Percentiles rank a stretch among this genome's conserved stretches.
phyloP scores from a whole-genome alignment of 192 early-diverging fungal genomes.

The Lobosporangium transversale region DNA sequence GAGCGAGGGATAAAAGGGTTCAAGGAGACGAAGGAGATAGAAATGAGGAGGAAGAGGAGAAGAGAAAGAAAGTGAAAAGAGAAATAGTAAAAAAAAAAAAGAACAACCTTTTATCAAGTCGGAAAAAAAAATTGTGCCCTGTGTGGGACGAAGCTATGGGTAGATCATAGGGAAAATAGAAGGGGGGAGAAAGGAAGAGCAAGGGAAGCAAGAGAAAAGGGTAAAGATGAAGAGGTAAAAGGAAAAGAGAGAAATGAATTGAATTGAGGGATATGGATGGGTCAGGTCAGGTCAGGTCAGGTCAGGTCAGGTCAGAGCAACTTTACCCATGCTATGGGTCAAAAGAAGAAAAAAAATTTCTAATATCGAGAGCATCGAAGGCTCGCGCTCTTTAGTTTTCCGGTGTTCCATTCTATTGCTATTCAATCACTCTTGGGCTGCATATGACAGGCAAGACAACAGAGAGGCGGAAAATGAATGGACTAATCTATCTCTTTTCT shows the following conservation, averaged over 20 bases:
- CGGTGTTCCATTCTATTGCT: neutral
- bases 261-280: no score
- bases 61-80: neutral
- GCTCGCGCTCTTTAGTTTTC: neutral
- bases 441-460: neutral
- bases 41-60: neutral
- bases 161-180: no score
- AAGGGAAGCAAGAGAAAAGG: neutral
- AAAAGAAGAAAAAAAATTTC: neutral
- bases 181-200: neutral
- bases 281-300: no score
- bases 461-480: conserved; percentile 6
- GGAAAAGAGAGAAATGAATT: conserved; percentile 14
- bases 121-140: no score
- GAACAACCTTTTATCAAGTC: no score
- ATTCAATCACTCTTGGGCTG: neutral
- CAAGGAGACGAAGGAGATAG: neutral
- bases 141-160: no score
- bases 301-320: no score
- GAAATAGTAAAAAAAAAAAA: neutral
- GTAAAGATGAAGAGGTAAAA: conserved; percentile 9
- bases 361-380: no score
- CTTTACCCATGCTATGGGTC: neutral
- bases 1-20: neutral
- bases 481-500: neutral